phyloP scores from a whole-genome alignment of 78 protist genomes.

The Dictyostelium firmibasis region DNA sequence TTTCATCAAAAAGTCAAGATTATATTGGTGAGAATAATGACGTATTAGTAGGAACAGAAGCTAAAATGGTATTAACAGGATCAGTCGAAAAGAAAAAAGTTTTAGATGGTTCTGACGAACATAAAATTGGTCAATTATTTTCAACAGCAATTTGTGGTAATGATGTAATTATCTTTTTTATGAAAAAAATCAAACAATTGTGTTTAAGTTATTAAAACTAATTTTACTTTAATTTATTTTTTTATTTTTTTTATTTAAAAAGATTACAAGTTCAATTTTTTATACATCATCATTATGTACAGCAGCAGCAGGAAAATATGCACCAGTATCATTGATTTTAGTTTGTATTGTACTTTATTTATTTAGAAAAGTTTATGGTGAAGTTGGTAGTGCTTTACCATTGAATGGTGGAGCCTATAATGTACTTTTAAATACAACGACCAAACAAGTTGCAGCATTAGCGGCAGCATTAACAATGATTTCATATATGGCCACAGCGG shows the following conservation, averaged over 20 bases:
- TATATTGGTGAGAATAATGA: neutral
- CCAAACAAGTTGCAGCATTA: slow-evolving; percentile 85
- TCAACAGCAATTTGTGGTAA: slow-evolving; percentile 85
- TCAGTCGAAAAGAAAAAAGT: neutral
- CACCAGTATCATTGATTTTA: slow-evolving; percentile 84
- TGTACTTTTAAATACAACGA: slow-evolving; percentile 88
- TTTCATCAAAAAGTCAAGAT: neutral
- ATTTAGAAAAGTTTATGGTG: slow-evolving; percentile 85
- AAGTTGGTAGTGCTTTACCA: slow-evolving; percentile 91
- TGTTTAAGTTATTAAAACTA: no score
- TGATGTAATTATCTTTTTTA: slow-evolving; percentile 31
- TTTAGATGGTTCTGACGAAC: slow-evolving; percentile 72
- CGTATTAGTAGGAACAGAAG: slow-evolving; percentile 32
- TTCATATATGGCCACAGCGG: slow-evolving; percentile 91
- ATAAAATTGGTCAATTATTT: slow-evolving; percentile 71
- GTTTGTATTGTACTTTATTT: slow-evolving; percentile 85
- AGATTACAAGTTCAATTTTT: slow-evolving; percentile 79
- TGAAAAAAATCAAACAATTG: no score
- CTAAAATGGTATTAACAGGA: neutral
- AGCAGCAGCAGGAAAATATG: slow-evolving; percentile 79
- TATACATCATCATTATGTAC: slow-evolving; percentile 82
- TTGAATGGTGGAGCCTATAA: slow-evolving; percentile 93
- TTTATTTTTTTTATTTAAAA: neutral
- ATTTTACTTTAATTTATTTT: no score
- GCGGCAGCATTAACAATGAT: slow-evolving; percentile 89